A percentile compares a stretch with the other conserved stretches of the same genome.
These are phyloP conservation scores for Endocarpon pusillum DNA, from an alignment of 495 filamentous ascomycete species.

Conservation along the genomic window DNA sequence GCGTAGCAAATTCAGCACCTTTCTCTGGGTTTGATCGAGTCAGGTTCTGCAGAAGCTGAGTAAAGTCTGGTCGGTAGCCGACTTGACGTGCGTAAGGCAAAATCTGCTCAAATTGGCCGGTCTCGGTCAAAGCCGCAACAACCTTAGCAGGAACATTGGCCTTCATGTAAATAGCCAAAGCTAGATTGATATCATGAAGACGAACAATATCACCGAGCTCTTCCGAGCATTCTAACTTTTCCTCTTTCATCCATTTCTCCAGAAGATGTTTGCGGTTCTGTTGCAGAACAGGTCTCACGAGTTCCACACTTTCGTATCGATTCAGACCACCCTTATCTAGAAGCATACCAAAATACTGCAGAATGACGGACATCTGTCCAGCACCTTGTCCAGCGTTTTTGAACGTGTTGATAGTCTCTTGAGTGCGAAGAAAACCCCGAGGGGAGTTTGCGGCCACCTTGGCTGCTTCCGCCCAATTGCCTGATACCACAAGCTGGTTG, in stretches of 20 bases:
- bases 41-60: constrained; percentile 77
- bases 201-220: constrained; percentile 89
- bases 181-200: constrained; percentile 71
- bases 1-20: constrained; percentile 80
- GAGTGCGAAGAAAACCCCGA: constrained; percentile 81
- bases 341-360: constrained; percentile 96
- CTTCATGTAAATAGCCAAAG: constrained; percentile 69
- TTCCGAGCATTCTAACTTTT: constrained; percentile 89
- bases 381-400: constrained; percentile 58
- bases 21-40: constrained; percentile 85
- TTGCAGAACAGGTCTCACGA: constrained; percentile 77
- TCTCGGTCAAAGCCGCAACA: constrained; percentile 84
- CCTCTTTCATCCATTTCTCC: constrained; percentile 93
- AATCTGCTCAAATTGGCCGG: constrained; percentile 91
- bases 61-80: constrained; percentile 84
- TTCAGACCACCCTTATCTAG: constrained; percentile 90
- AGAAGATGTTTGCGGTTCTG: constrained; percentile 91
- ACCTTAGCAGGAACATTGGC: constrained; percentile 83
- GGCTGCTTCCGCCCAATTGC: constrained; percentile 72
- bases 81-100: constrained; percentile 69
- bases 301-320: constrained; percentile 80
- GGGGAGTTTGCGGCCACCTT: constrained; percentile 95
- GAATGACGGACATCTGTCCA: constrained; percentile 74
- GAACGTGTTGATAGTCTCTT: constrained; percentile 86
- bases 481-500: constrained; percentile 58